Conservation (phyloP, 495 filamentous ascomycete species). For the Cladorrhinum samala region DNA sequence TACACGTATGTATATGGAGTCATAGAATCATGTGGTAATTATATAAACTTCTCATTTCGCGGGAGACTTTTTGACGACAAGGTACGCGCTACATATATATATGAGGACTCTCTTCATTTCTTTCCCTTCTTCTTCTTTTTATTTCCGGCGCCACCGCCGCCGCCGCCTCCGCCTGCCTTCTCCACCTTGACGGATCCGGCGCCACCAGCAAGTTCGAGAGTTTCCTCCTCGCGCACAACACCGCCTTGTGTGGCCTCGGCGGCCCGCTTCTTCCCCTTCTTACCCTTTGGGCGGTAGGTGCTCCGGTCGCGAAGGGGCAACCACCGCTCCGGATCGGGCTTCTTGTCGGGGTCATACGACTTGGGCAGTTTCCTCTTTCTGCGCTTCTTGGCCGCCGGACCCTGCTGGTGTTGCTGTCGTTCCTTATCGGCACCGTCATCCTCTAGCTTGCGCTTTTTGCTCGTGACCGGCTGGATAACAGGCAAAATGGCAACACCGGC, state of each 20-base stretch:
- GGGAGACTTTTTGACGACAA: no score
- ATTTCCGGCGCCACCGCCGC: slow-evolving; percentile 33
- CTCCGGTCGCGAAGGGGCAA: slow-evolving; percentile 82
- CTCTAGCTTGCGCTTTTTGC: slow-evolving; percentile 27
- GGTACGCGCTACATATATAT: no score
- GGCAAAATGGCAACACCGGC: slow-evolving; percentile 67
- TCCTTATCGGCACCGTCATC: slow-evolving; percentile 50
- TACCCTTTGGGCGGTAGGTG: slow-evolving; percentile 81
- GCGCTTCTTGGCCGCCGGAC: slow-evolving; percentile 59
- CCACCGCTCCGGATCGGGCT: slow-evolving; percentile 86
- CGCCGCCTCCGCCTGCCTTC: slow-evolving; percentile 38
- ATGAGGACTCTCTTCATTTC: slow-evolving; percentile 48
- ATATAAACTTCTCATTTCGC: no score
- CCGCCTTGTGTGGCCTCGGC: slow-evolving; percentile 82
- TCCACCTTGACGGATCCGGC: slow-evolving; percentile 54
- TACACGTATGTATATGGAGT: no score
- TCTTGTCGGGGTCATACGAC: slow-evolving; percentile 66
- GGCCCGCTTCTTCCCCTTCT: slow-evolving; percentile 79
- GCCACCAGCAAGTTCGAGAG: slow-evolving; percentile 55
- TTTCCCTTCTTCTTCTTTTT: slow-evolving; percentile 72
- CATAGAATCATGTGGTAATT: no score
- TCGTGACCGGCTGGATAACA: slow-evolving; percentile 11
- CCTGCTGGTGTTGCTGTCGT: slow-evolving; percentile 49
- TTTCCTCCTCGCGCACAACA: slow-evolving; percentile 60
- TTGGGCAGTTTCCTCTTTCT: slow-evolving; percentile 72